Evolutionary conservation across 2,329 filamentous ascomycete species (phyloP), one percentile per base, ranked within the genome.

Genomic region (Botrytis aclada): DNA sequence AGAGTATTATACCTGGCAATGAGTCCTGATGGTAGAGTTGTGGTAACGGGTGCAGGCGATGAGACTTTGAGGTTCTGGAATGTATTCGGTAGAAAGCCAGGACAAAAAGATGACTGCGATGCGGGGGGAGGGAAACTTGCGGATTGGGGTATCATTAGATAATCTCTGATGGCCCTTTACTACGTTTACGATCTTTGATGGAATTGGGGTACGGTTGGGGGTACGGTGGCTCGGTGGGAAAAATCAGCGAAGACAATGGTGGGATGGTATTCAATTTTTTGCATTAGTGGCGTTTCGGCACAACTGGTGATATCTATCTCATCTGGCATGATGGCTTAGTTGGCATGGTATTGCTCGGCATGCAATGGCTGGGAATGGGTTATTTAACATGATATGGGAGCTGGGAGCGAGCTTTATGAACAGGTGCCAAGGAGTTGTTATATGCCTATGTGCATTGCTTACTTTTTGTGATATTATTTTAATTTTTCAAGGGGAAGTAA

Each of bases 11-110:
- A 98, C 81, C 86, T 99, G 70, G 95, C 95, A 45, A 98, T 98
- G 94, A 98, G 95, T 80, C 96, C 96, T 1, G 95, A 98, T 80
- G 96, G 96, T 29, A 90, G 95, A 77, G 93, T 94, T 4, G 93
- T 99, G 32, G 96, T 98, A 20, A 99, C 96, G 0, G 96, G 96
- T 37, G 96, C 96, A 6, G 96, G 96, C 25, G 96, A 99, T 77
- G 96, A 99, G 84, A 99, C 96, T 0, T 83, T 99, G 67, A 87
- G 96, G 61, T 99, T 99, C 84, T 99, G 96, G 96, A 96, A 96
- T 73, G 92, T 96, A 3, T 99, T 99, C 83, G 94, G 93, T 74
- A 91, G 92, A 80, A 92, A 94, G 79, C 90, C 92, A 41, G 91
- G 92, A 39, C 86, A 89, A 74, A 85, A 86, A 72, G 87, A 90